Evolutionary conservation across 805 yeast genomes (phyloP).

Genomic region (Candida namnaoensis): DNA sequence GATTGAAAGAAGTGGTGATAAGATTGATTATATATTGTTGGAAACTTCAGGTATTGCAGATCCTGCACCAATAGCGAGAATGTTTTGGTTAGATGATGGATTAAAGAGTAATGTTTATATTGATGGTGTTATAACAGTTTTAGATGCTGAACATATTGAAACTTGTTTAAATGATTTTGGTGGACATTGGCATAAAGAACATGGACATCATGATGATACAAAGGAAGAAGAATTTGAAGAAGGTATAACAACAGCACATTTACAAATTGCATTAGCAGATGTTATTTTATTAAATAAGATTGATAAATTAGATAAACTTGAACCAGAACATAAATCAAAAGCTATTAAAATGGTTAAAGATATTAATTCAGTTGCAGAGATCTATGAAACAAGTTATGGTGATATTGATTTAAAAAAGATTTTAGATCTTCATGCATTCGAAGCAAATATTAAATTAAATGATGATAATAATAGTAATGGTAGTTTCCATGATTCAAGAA

Average conservation of each 20-base stretch:
- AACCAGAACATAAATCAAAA: slow-evolving; percentile 12
- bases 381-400: slow-evolving; percentile 65
- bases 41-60: slow-evolving; percentile 98
- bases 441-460: slow-evolving; percentile 22
- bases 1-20: slow-evolving; percentile 58
- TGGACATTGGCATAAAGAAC: slow-evolving; percentile 57
- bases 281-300: slow-evolving; percentile 70
- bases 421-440: slow-evolving; percentile 77
- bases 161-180: slow-evolving; percentile 63
- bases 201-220: slow-evolving; percentile 21
- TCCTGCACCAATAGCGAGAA: slow-evolving; percentile 93
- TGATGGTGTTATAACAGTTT: slow-evolving; percentile 85
- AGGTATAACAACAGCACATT: slow-evolving; percentile 69
- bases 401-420: slow-evolving; percentile 58
- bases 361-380: slow-evolving; percentile 65
- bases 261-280: slow-evolving; percentile 89
- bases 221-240: slow-evolving; percentile 22
- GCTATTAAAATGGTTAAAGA: slow-evolving; percentile 31
- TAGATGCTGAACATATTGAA: slow-evolving; percentile 64
- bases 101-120: slow-evolving; percentile 75
- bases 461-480: slow-evolving; percentile 17
- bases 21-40: slow-evolving; percentile 81
- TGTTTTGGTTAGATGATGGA: slow-evolving; percentile 97
- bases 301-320: slow-evolving; percentile 37
- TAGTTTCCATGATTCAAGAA: slow-evolving; percentile 40